These are phyloP conservation scores for Brassica cretica DNA, from an alignment of 345 rosid genomes.

Conservation along the genomic window DNA sequence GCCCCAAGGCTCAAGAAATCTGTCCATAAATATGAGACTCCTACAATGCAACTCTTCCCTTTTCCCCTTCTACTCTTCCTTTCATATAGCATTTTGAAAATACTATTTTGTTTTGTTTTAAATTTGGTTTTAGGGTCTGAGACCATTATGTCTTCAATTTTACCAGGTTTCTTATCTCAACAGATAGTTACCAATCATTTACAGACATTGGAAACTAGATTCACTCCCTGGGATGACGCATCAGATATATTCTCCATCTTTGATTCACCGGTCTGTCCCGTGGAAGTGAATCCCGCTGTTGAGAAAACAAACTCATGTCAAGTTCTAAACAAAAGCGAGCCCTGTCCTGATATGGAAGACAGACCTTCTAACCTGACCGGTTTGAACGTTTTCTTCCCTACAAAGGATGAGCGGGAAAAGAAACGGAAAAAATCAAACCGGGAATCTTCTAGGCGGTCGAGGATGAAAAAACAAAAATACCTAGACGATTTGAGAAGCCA, in stretches of 20 bases:
- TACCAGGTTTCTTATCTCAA: constrained; percentile 43
- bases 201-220: constrained; percentile 47
- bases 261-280: constrained; percentile 42
- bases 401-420: constrained; percentile 56
- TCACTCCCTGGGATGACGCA: constrained; percentile 61
- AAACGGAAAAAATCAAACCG: constrained; percentile 84
- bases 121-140: background rate
- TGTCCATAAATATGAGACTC: constrained; percentile 62
- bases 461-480: constrained; percentile 78
- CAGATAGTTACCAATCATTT: constrained; percentile 39
- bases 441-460: constrained; percentile 82
- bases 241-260: constrained; percentile 40
- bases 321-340: constrained; percentile 32
- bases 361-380: constrained; percentile 26
- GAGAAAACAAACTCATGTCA: constrained; percentile 43
- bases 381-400: background rate
- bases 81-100: constrained; percentile 15
- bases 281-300: constrained; percentile 27
- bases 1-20: constrained; percentile 23
- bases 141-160: constrained; percentile 45
- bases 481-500: constrained; percentile 69
- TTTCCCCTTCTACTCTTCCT: constrained; percentile 58
- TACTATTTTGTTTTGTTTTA: background rate
- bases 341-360: constrained; percentile 44
- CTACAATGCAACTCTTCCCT: constrained; percentile 74